Percentiles rank a stretch among this genome's conserved stretches.
Evolutionary conservation across 805 yeast genomes (phyloP).

Genomic region (Cyberlindnera subsufficiens): DNA sequence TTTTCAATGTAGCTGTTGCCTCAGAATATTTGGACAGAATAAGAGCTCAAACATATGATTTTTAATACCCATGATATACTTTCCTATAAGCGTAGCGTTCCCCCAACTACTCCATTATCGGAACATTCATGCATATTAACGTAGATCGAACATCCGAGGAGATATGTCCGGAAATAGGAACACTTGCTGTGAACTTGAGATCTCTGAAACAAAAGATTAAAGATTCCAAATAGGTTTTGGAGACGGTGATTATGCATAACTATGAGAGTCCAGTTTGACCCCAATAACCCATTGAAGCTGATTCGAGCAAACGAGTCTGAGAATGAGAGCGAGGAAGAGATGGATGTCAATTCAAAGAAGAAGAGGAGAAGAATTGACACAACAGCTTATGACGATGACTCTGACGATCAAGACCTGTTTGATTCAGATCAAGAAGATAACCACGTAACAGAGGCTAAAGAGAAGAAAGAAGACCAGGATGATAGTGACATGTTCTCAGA

Average conservation of each 20-base stretch:
- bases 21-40: not conserved
- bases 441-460: slow-evolving; percentile 26
- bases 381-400: slow-evolving; percentile 24
- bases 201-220: too few relatives aligned
- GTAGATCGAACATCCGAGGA: too few relatives aligned
- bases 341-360: slow-evolving; percentile 16
- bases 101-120: too few relatives aligned
- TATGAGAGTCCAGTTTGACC: slow-evolving; percentile 4
- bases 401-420: slow-evolving; percentile 11
- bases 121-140: too few relatives aligned
- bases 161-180: too few relatives aligned
- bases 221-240: too few relatives aligned
- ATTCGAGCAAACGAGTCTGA: slow-evolving; percentile 1
- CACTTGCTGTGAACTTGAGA: too few relatives aligned
- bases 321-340: not conserved
- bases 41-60: too few relatives aligned
- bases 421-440: slow-evolving; percentile 23
- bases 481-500: slow-evolving; percentile 20
- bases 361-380: slow-evolving; percentile 9
- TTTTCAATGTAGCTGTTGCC: too few relatives aligned
- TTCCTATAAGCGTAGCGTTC: too few relatives aligned
- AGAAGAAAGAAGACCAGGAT: slow-evolving; percentile 16
- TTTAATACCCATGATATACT: too few relatives aligned
- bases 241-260: too few relatives aligned
- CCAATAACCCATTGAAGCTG: slow-evolving; percentile 2